phyloP scores from a whole-genome alignment of 192 early-diverging fungal genomes.

The Allomyces macrogynus region DNA sequence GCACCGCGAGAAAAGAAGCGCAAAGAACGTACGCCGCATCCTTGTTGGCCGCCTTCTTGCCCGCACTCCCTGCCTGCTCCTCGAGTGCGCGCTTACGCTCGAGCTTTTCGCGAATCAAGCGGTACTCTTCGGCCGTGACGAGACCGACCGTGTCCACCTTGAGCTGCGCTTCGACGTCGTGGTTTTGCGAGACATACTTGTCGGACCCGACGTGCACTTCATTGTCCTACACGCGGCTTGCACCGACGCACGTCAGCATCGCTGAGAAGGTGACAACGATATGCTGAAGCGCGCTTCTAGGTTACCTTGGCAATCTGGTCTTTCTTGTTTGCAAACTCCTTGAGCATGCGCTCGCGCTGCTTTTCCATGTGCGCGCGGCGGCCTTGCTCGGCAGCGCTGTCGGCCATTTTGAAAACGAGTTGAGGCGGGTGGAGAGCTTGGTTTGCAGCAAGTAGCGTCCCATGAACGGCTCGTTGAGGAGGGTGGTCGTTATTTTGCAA shows the following conservation, averaged over 20 bases:
- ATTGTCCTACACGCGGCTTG: constrained; percentile 24
- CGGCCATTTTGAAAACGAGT: too few species aligned
- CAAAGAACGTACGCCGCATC: constrained; percentile 3
- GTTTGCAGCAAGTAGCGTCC: too few species aligned
- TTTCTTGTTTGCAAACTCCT: constrained; percentile 45
- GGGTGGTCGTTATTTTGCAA: too few species aligned
- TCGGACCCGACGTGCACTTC: constrained; percentile 44
- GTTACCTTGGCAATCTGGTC: constrained; percentile 41
- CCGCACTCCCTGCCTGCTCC: constrained; percentile 49
- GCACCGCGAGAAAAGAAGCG: neutral
- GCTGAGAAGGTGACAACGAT: neutral
- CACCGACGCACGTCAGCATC: neutral
- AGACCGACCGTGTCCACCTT: constrained; percentile 78
- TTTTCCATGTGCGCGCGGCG: constrained; percentile 47
- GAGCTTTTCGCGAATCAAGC: constrained; percentile 56
- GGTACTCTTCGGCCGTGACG: constrained; percentile 73
- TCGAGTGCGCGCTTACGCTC: constrained; percentile 38
- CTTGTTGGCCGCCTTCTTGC: constrained; percentile 27
- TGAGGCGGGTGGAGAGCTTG: too few species aligned
- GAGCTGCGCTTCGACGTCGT: constrained; percentile 58
- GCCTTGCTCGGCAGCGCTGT: constrained; percentile 3
- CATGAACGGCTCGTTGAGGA: too few species aligned
- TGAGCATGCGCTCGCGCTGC: constrained; percentile 42
- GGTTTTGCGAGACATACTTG: constrained; percentile 59
- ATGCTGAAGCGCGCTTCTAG: neutral